Percentiles rank a stretch among this genome's conserved stretches.
These are phyloP conservation scores for Zalaria obscura DNA, from an alignment of 2,329 filamentous ascomycete species.

Conservation along the genomic window DNA sequence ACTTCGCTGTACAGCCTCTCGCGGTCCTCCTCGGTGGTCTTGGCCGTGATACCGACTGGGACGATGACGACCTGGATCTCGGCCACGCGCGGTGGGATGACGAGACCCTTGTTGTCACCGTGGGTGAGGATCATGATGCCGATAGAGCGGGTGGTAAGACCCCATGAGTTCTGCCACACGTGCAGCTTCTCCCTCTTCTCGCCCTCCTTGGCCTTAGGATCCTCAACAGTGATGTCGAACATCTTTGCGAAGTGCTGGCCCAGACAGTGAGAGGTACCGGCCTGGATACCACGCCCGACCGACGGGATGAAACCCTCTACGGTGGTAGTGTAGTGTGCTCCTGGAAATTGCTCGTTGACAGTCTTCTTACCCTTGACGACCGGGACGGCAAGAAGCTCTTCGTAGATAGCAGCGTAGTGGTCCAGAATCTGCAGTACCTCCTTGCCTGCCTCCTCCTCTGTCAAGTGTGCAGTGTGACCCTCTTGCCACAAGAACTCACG, in stretches of 20 bases:
- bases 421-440: constrained; percentile 92
- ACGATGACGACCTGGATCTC: constrained; percentile 78
- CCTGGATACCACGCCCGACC: constrained; percentile 92
- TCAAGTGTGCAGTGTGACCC: constrained; percentile 84
- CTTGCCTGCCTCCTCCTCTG: constrained; percentile 62
- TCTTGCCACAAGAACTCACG: constrained; percentile 98
- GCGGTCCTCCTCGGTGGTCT: constrained; percentile 66
- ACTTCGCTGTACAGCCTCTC: constrained; percentile 63
- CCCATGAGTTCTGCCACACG: constrained; percentile 99
- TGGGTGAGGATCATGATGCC: constrained; percentile 99
- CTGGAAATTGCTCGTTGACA: constrained; percentile 95
- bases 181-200: constrained; percentile 68
- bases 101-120: constrained; percentile 86
- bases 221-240: constrained; percentile 96
- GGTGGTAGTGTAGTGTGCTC: constrained; percentile 91
- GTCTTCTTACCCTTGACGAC: constrained; percentile 92
- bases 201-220: constrained; percentile 54
- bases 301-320: constrained; percentile 94
- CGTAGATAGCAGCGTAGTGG: constrained; percentile 81
- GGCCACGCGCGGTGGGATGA: constrained; percentile 80
- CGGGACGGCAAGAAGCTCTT: constrained; percentile 84
- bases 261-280: constrained; percentile 83
- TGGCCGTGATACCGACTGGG: constrained; percentile 85
- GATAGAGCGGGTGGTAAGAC: constrained; percentile 89
- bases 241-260: constrained; percentile 99